Evolutionary conservation across 2,329 filamentous ascomycete genomes (phyloP).

Genomic region (Cordyceps pruinosa): DNA sequence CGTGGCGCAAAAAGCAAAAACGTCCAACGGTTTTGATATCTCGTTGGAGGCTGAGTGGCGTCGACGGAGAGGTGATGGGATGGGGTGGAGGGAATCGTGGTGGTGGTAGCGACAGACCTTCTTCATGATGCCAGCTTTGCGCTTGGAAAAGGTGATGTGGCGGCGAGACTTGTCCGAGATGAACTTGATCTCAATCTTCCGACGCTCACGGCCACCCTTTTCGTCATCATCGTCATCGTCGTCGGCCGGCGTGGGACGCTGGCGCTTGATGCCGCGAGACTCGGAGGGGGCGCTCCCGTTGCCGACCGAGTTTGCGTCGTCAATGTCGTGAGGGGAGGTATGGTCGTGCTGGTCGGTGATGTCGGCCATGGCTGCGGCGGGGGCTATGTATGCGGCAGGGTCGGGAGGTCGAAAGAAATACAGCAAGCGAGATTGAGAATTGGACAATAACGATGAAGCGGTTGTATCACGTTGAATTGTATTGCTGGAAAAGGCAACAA

Average conservation of each 20-base stretch:
- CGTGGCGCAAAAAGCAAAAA: background rate
- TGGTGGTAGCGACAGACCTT: conserved; percentile 60
- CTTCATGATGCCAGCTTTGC: conserved; percentile 99
- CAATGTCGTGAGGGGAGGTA: conserved; percentile 65
- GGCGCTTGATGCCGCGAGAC: conserved; percentile 81
- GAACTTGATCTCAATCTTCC: conserved; percentile 99
- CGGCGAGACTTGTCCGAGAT: conserved; percentile 99
- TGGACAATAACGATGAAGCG: conserved; percentile 5
- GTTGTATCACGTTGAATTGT: conserved; percentile 35
- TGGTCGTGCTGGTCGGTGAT: conserved; percentile 73
- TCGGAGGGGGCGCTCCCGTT: conserved; percentile 65
- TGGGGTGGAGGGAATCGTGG: background rate
- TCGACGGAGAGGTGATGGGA: background rate
- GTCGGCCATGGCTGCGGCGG: conserved; percentile 59
- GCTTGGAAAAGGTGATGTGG: conserved; percentile 99
- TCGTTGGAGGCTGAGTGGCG: background rate
- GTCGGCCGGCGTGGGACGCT: conserved; percentile 73
- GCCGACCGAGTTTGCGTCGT: conserved; percentile 64
- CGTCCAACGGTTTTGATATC: background rate
- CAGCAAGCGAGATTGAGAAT: background rate
- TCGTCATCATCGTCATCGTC: conserved; percentile 97
- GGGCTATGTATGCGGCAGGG: conserved; percentile 15
- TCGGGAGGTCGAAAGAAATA: conserved; percentile 2
- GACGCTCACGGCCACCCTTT: conserved; percentile 93
- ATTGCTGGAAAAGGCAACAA: conserved; percentile 43